Conservation (phyloP, 805 yeast genomes). For the Priceomyces medius region DNA sequence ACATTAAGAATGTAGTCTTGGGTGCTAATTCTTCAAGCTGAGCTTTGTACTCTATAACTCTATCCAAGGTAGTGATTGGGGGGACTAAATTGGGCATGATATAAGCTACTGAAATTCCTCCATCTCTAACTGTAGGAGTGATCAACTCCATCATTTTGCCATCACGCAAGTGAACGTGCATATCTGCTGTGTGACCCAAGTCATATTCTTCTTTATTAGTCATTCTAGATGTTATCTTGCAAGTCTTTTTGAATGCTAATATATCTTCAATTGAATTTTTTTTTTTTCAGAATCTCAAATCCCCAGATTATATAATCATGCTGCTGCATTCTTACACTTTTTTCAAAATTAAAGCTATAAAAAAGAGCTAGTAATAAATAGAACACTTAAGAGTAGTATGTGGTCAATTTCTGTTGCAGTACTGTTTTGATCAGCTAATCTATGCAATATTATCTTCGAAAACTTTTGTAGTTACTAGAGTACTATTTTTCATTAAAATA, state of each 20-base stretch:
- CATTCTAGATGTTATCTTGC: slow-evolving; percentile 1
- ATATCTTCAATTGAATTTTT: not conserved
- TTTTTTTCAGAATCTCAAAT: slow-evolving; percentile 1
- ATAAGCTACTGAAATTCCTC: slow-evolving; percentile 89
- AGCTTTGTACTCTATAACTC: slow-evolving; percentile 67
- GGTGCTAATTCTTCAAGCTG: slow-evolving; percentile 68
- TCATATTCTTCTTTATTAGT: slow-evolving; percentile 32
- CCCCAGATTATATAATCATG: slow-evolving; percentile 1
- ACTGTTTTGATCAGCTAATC: no score
- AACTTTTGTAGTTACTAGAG: slow-evolving; percentile 7
- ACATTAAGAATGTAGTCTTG: slow-evolving; percentile 85
- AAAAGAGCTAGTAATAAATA: no score
- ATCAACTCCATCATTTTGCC: slow-evolving; percentile 90
- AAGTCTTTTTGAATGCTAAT: not conserved
- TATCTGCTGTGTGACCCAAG: slow-evolving; percentile 78
- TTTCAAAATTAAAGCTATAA: no score
- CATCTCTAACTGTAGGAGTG: slow-evolving; percentile 84
- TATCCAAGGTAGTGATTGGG: slow-evolving; percentile 76
- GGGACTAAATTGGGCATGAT: slow-evolving; percentile 97
- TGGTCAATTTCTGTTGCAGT: no score
- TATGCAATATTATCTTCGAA: slow-evolving; percentile 3
- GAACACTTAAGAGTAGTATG: not conserved
- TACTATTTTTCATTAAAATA: slow-evolving; percentile 10
- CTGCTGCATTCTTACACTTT: slow-evolving; percentile 1
- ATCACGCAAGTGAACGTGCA: slow-evolving; percentile 95